Evolutionary conservation across 805 yeast genomes (phyloP).

Genomic region (Cyberlindnera japonica): DNA sequence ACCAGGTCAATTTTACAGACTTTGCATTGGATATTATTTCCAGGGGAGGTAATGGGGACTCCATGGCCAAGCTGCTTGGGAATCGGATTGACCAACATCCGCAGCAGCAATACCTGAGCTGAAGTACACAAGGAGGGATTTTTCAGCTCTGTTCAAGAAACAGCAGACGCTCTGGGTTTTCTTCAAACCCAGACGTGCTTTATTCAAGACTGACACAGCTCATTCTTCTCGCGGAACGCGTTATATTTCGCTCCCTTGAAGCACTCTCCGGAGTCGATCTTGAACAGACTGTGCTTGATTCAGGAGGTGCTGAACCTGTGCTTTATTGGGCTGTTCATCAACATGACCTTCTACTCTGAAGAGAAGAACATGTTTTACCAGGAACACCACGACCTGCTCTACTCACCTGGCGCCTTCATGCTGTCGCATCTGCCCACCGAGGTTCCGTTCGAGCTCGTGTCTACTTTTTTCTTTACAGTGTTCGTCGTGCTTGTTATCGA

Average conservation of each 20-base stretch:
- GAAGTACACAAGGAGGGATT: slow-evolving; percentile 3
- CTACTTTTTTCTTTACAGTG: slow-evolving; percentile 54
- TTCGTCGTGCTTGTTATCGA: slow-evolving; percentile 71
- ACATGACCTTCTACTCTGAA: slow-evolving; percentile 68
- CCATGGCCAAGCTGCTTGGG: slow-evolving; percentile 13
- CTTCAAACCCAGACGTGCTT: slow-evolving; percentile 48
- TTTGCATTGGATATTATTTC: slow-evolving; percentile 63
- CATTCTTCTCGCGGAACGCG: slow-evolving; percentile 58
- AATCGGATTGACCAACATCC: slow-evolving; percentile 4
- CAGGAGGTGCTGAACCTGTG: slow-evolving; percentile 72
- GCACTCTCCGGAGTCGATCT: slow-evolving; percentile 46
- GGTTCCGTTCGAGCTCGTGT: slow-evolving; percentile 61
- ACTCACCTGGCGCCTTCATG: slow-evolving; percentile 63
- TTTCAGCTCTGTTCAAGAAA: slow-evolving; percentile 7
- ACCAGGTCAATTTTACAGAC: slow-evolving; percentile 68
- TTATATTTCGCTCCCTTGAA: slow-evolving; percentile 63
- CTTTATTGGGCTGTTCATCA: slow-evolving; percentile 77
- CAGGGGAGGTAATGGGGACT: slow-evolving; percentile 32
- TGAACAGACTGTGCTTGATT: slow-evolving; percentile 67
- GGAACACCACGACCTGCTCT: slow-evolving; percentile 70
- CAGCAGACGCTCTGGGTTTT: slow-evolving; percentile 24
- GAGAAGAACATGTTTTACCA: slow-evolving; percentile 75
- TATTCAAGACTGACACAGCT: slow-evolving; percentile 64
- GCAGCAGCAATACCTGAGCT: no score
- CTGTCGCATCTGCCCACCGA: slow-evolving; percentile 56